These are phyloP conservation scores for Xylaria venustula DNA, from an alignment of 495 filamentous ascomycete species.

Conservation along the genomic window DNA sequence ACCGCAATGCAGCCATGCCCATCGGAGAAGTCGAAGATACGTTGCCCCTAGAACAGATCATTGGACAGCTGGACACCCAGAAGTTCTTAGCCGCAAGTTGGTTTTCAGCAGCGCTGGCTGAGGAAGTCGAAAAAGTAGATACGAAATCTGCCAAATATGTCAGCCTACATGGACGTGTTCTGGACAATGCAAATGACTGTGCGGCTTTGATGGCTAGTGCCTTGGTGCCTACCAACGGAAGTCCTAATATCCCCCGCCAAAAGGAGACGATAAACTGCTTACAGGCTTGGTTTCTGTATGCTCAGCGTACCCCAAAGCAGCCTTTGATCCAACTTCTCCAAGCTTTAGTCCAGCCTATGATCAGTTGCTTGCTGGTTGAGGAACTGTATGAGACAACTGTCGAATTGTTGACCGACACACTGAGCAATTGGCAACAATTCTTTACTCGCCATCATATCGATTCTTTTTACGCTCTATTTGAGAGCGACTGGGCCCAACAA, in stretches of 20 bases:
- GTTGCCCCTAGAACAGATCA: slow-evolving; percentile 50
- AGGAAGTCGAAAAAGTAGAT: slow-evolving; percentile 71
- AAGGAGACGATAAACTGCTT: slow-evolving; percentile 59
- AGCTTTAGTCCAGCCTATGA: slow-evolving; percentile 51
- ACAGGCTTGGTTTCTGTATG: slow-evolving; percentile 70
- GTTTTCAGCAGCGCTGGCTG: slow-evolving; percentile 70
- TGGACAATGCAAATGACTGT: slow-evolving; percentile 51
- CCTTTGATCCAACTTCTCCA: slow-evolving; percentile 55
- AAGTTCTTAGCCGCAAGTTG: slow-evolving; percentile 64
- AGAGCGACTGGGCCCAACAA: slow-evolving; percentile 52
- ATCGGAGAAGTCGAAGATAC: slow-evolving; percentile 50
- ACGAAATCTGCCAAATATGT: slow-evolving; percentile 54
- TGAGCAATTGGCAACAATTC: slow-evolving; percentile 63
- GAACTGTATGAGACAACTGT: slow-evolving; percentile 57
- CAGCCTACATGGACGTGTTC: slow-evolving; percentile 47
- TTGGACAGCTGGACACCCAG: slow-evolving; percentile 51
- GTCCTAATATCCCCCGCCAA: slow-evolving; percentile 27
- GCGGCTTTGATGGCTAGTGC: slow-evolving; percentile 46
- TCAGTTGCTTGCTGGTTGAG: slow-evolving; percentile 54
- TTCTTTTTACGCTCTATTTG: slow-evolving; percentile 55
- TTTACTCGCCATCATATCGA: slow-evolving; percentile 55
- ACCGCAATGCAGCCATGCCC: slow-evolving; percentile 47
- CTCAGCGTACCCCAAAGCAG: slow-evolving; percentile 56
- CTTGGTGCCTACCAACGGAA: slow-evolving; percentile 31
- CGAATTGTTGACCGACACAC: slow-evolving; percentile 63